phyloP scores from a whole-genome alignment of 2,329 filamentous ascomycete genomes.

The Microdochium bolleyi region DNA sequence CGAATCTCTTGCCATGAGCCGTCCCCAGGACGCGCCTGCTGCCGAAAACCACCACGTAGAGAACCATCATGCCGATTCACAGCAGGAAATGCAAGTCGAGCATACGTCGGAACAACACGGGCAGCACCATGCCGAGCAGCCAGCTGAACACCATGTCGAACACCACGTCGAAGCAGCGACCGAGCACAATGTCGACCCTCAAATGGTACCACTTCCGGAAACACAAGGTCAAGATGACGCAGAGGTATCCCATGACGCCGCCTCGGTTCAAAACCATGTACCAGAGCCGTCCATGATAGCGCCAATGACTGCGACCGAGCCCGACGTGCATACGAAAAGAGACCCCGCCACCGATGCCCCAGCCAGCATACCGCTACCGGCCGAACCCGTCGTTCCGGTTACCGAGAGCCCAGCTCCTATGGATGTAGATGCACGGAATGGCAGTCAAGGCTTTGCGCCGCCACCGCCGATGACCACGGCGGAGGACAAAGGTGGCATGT shows the following conservation, averaged over 20 bases:
- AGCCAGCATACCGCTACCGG: slow-evolving; percentile 29
- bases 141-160: neutral
- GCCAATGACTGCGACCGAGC: slow-evolving; percentile 22
- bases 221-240: neutral
- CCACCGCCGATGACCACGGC: slow-evolving; percentile 34
- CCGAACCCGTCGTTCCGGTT: slow-evolving; percentile 28
- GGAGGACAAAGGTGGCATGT: slow-evolving; percentile 42
- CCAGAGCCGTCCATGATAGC: slow-evolving; percentile 6
- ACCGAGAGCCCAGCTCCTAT: slow-evolving; percentile 45
- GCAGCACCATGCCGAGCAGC: neutral
- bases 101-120: neutral
- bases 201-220: neutral
- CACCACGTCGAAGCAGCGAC: neutral
- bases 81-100: neutral
- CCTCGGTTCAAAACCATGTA: slow-evolving; percentile 8
- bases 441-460: slow-evolving; percentile 23
- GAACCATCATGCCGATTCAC: neutral
- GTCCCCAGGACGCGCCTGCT: slow-evolving; percentile 40
- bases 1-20: slow-evolving; percentile 44
- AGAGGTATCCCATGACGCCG: slow-evolving; percentile 6
- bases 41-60: neutral
- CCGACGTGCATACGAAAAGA: slow-evolving; percentile 19
- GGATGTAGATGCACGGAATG: slow-evolving; percentile 41
- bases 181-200: neutral
- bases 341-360: slow-evolving; percentile 36